These are phyloP conservation scores for Dichomitus squalens DNA, from an alignment of 1,284 basidiomycete species.

Conservation along the genomic window DNA sequence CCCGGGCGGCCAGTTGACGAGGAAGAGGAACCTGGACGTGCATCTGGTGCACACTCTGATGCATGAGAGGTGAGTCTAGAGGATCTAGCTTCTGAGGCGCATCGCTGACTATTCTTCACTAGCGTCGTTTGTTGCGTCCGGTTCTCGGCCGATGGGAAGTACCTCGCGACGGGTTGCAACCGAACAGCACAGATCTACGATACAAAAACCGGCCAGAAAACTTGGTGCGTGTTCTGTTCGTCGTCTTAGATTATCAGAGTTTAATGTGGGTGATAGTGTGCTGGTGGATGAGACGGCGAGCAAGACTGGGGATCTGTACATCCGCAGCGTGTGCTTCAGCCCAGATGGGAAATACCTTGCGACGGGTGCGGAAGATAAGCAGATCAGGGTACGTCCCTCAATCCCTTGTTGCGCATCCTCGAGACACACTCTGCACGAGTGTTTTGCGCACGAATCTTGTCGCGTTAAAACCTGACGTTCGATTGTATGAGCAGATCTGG, in stretches of 20 bases:
- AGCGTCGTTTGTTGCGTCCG: slow-evolving; percentile 92
- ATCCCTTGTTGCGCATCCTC: background rate
- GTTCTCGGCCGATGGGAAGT: slow-evolving; percentile 89
- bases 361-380: slow-evolving; percentile 71
- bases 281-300: slow-evolving; percentile 59
- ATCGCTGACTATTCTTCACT: slow-evolving; percentile 5
- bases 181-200: slow-evolving; percentile 90
- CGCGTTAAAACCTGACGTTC: background rate
- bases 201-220: slow-evolving; percentile 81
- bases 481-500: slow-evolving; percentile 67
- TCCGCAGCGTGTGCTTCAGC: slow-evolving; percentile 69
- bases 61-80: slow-evolving; percentile 81
- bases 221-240: slow-evolving; percentile 53
- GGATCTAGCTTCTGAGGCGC: slow-evolving; percentile 1
- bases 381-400: slow-evolving; percentile 53
- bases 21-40: slow-evolving; percentile 85
- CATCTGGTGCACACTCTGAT: slow-evolving; percentile 86
- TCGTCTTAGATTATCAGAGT: background rate
- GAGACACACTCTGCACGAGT: background rate
- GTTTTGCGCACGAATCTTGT: too few relatives aligned
- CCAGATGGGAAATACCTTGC: slow-evolving; percentile 70
- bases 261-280: slow-evolving; percentile 39
- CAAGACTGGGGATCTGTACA: slow-evolving; percentile 63
- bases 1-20: slow-evolving; percentile 20
- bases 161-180: slow-evolving; percentile 90